Percentiles rank a stretch among this genome's conserved stretches.
Evolutionary conservation across 2,329 filamentous ascomycete species (phyloP).

Genomic region (Westerdykella sp.): DNA sequence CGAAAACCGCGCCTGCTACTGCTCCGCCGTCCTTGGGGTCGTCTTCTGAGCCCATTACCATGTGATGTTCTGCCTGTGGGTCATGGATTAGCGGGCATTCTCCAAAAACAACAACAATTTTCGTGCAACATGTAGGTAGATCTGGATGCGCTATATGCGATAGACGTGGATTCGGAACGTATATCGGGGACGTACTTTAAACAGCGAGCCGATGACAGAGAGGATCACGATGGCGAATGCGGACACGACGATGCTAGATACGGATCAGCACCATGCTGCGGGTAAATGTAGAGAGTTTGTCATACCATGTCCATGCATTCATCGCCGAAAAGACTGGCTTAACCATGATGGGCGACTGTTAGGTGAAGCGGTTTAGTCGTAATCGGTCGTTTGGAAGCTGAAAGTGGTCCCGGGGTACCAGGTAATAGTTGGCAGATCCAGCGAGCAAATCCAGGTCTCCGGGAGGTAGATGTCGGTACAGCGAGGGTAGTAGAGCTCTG

Average conservation of each 20-base stretch:
- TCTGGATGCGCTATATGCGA: background rate
- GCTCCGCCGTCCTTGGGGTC: slow-evolving; percentile 65
- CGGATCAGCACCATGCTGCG: slow-evolving; percentile 11
- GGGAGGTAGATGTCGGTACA: too few relatives aligned
- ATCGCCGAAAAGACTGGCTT: slow-evolving; percentile 89
- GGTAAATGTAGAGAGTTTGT: slow-evolving; percentile 5
- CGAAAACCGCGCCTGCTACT: slow-evolving; percentile 80
- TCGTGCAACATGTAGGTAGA: background rate
- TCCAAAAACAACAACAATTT: background rate
- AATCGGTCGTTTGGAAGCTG: too few relatives aligned
- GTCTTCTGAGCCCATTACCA: slow-evolving; percentile 69
- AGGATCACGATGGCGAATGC: slow-evolving; percentile 60
- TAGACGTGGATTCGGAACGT: background rate
- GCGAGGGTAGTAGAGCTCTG: too few relatives aligned
- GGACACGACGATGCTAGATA: slow-evolving; percentile 61
- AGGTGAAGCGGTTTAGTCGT: background rate
- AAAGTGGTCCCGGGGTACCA: too few relatives aligned
- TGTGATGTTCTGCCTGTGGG: slow-evolving; percentile 62
- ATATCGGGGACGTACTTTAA: slow-evolving; percentile 49
- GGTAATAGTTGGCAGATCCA: too few relatives aligned
- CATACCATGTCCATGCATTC: slow-evolving; percentile 93
- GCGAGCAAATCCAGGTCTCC: too few relatives aligned
- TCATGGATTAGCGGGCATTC: slow-evolving; percentile 13
- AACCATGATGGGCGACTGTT: slow-evolving; percentile 63
- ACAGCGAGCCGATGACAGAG: slow-evolving; percentile 63